Evolutionary conservation across 2,329 filamentous ascomycete genomes (phyloP), one percentile per base, ranked within the genome.

Genomic region (Fusarium poae): DNA sequence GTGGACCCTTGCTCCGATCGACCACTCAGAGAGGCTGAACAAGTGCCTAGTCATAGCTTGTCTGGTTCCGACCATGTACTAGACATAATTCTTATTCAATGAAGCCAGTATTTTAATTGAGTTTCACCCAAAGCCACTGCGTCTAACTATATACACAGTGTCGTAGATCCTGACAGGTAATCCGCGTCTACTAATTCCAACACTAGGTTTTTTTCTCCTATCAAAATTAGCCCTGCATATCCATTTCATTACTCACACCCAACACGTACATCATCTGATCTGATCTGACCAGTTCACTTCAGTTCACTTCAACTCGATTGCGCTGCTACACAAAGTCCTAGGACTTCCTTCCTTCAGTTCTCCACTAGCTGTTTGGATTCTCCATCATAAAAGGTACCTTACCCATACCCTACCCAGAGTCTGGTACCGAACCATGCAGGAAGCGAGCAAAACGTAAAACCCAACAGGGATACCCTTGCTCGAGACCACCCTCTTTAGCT

Each of bases 381-480:
- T 49, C 49, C 63, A 43, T 65, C 54, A 52, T 67, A 58, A 69
- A 49, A 66, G 52, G 67, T 70, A 67, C 48, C 23, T 39, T 21
- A 39, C 23, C 48, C 45, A 49, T 39, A 50, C 46, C 46, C 46
- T 49, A 49, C 66, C 63, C 66, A 68, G 62, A 42, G 30, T 62
- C 61, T 32, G 66, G 66, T 62, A 68, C 66, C 66, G 66, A 68
- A 65, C 40, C 61, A 69, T 65, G 62, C 44, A 58, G 20, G 30
- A 65, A 60, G 61, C 51, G 63, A 67, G 52, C 50, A 65, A 69
- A 68, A 69, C 65, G 65, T 67, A 69, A 69, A 68, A 51, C 15
- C 46, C 49, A 40, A 51, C 66, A 69, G 61, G 65, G 55, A 25
- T 50, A 44, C 51, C 65, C 66, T 49, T 62, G 66, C 57, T 42